Base-by-base conservation (phyloP, 2,329 filamentous ascomycete genomes). In the Scedosporium boydii region DNA sequence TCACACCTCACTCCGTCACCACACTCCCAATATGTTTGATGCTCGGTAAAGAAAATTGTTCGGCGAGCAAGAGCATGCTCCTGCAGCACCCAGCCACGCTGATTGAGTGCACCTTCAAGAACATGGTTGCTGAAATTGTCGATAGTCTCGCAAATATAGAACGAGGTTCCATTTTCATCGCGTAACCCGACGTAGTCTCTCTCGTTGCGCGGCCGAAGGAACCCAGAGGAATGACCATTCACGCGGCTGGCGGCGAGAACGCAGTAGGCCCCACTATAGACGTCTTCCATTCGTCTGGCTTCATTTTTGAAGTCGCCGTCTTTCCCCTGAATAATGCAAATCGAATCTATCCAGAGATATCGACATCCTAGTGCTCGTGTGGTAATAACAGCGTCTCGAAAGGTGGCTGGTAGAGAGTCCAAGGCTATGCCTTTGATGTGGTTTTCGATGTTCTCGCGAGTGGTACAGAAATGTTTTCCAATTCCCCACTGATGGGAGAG, bases 1-100 rank as follows among this genome's bases (percentile, higher is more conserved):
- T 76, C 74, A 41, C 72, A 76, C 1, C 69, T 65, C 0, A 76
- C 68, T 0, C 73, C 70, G 0, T 66, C 58, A 5, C 75, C 71
- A 44, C 76, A 78, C 53, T 76, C 74, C 68, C 70, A 78, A 23
- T 77, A 75, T 1, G 71, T 70, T 63, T 77, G 73, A 0, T 63
- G 63, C 1, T 68, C 48, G 0, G 74, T 71, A 62, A 76, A 78
- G 56, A 71, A 74, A 12, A 78, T 72, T 0, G 71, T 73, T 9
- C 76, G 67, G 7, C 70, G 69, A 0, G 75, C 70, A 2, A 78
- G 64, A 0, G 69, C 71, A n/a, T 70, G 67, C 62, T 77, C 76
- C 62, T 78, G 75, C 4, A 76, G 53, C 0, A 76, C 75, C 76
- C 76, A 78, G 0, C 71, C 75, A 2, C 76, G 67, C 4, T 62